Percentiles rank a stretch among this genome's conserved stretches.
phyloP scores from a whole-genome alignment of 2,329 filamentous ascomycete species.

The Claviceps paspali region DNA sequence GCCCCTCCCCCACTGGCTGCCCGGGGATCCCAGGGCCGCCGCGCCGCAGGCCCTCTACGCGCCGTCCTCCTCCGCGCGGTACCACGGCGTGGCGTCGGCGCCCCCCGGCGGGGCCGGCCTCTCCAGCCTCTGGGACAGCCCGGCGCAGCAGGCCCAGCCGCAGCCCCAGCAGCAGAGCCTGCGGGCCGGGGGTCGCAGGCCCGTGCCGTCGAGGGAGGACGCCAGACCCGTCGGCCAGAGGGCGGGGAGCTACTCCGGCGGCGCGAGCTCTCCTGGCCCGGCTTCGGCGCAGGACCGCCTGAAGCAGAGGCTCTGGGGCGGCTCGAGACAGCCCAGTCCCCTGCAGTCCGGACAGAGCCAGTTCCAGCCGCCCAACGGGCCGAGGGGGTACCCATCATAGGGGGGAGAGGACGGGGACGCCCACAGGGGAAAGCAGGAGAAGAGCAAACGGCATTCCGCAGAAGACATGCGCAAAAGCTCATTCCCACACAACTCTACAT shows the following conservation, averaged over 20 bases:
- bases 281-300: slow-evolving; percentile 66
- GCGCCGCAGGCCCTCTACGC: slow-evolving; percentile 37
- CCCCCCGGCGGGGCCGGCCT: slow-evolving; percentile 21
- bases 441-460: too few relatives aligned
- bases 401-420: not conserved
- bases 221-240: too few relatives aligned
- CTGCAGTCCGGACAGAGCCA: slow-evolving; percentile 26
- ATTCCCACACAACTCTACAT: too few relatives aligned
- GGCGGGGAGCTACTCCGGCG: slow-evolving; percentile 65
- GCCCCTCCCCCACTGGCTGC: slow-evolving; percentile 72
- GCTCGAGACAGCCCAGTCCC: slow-evolving; percentile 41
- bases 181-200: slow-evolving; percentile 26
- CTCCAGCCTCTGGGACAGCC: slow-evolving; percentile 43
- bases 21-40: slow-evolving; percentile 59
- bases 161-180: slow-evolving; percentile 23
- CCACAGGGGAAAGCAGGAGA: too few relatives aligned
- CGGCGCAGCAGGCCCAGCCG: slow-evolving; percentile 11
- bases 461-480: too few relatives aligned
- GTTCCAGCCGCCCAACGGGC: slow-evolving; percentile 34
- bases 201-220: too few relatives aligned
- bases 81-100: too few relatives aligned
- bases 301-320: slow-evolving; percentile 62
- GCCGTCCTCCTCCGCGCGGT: too few relatives aligned
- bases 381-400: slow-evolving; percentile 23
- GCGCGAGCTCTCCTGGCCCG: too few relatives aligned